These are phyloP conservation scores for Adansonia grandidieri DNA, from an alignment of 441 rosid species.

Conservation along the genomic window DNA sequence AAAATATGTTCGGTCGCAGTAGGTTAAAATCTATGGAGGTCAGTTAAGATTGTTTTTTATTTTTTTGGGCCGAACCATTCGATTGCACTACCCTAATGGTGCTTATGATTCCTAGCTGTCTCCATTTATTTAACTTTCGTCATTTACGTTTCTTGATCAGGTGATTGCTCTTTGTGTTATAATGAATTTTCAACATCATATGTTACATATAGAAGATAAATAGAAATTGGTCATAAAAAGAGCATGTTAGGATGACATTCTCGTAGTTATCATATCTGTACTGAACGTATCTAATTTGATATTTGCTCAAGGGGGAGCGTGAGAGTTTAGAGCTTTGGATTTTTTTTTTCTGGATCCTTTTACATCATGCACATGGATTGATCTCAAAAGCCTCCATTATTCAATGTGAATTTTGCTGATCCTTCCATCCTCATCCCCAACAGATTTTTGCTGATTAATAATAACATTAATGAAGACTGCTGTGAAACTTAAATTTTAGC, in stretches of 20 bases:
- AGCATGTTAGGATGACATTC: slow-evolving; percentile 10
- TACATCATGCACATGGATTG: neutral
- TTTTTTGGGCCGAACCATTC: too few species aligned
- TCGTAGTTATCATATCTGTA: neutral
- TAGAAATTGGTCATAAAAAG: neutral
- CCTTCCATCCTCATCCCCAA: slow-evolving; percentile 1
- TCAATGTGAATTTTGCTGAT: slow-evolving; percentile 10
- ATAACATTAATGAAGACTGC: neutral
- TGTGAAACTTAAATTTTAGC: neutral
- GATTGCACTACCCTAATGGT: neutral
- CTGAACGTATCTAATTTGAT: neutral
- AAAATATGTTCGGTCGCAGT: too few species aligned
- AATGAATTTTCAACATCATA: neutral
- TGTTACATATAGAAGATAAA: slow-evolving; percentile 8
- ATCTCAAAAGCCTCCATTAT: slow-evolving; percentile 18
- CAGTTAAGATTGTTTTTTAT: too few species aligned
- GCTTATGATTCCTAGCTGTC: neutral
- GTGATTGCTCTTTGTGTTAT: slow-evolving; percentile 6
- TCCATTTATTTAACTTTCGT: neutral
- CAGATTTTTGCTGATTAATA: slow-evolving; percentile 2
- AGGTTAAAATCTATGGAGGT: too few species aligned
- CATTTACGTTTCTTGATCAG: neutral
- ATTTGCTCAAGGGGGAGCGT: slow-evolving; percentile 2
- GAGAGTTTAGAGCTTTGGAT: neutral
- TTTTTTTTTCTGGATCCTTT: slow-evolving; percentile 10